Percentiles rank a stretch among this genome's conserved stretches.
Evolutionary conservation across 225 moss, liverwort and hornwort genomes (phyloP).

Genomic region (Polytrichum formosum): DNA sequence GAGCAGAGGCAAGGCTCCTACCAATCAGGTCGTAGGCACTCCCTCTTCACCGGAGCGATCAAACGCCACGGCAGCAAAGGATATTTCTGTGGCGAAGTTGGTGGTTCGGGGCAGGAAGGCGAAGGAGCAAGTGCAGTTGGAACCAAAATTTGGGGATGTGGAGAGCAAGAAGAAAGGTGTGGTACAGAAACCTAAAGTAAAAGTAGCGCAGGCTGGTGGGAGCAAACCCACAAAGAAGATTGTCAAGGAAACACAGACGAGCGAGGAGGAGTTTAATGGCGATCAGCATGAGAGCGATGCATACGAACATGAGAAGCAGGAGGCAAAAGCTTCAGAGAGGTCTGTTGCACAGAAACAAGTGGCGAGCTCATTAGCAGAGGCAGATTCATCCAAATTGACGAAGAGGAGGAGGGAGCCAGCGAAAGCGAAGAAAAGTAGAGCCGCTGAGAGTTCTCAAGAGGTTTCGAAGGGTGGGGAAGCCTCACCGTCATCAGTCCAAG

Average conservation of each 20-base stretch:
- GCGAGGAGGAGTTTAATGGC: constrained; percentile 1
- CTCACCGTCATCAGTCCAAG: background rate
- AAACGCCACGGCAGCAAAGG: background rate
- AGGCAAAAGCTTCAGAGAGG: background rate
- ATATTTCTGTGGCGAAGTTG: constrained; percentile 2
- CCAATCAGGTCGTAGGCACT: background rate
- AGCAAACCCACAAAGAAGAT: background rate
- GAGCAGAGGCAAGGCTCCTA: background rate
- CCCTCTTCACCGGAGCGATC: background rate
- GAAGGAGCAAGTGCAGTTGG: constrained; percentile 15
- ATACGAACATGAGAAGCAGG: background rate
- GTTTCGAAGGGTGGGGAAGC: background rate
- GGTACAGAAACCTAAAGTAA: constrained; percentile 3
- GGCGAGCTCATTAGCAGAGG: background rate
- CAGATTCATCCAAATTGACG: background rate
- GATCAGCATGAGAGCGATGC: constrained; percentile 2
- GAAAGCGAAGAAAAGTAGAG: background rate
- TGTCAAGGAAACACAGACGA: background rate
- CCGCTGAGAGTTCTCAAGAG: background rate
- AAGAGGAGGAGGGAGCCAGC: constrained; percentile 12
- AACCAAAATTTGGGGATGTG: constrained; percentile 7
- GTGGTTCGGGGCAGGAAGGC: constrained; percentile 7
- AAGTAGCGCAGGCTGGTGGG: background rate
- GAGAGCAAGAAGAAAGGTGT: constrained; percentile 2
- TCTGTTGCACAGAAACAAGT: constrained; percentile 1